Evolutionary conservation across 2,329 filamentous ascomycete species (phyloP), one percentile per base, ranked within the genome.

Genomic region (Fusarium tjaetaba): DNA sequence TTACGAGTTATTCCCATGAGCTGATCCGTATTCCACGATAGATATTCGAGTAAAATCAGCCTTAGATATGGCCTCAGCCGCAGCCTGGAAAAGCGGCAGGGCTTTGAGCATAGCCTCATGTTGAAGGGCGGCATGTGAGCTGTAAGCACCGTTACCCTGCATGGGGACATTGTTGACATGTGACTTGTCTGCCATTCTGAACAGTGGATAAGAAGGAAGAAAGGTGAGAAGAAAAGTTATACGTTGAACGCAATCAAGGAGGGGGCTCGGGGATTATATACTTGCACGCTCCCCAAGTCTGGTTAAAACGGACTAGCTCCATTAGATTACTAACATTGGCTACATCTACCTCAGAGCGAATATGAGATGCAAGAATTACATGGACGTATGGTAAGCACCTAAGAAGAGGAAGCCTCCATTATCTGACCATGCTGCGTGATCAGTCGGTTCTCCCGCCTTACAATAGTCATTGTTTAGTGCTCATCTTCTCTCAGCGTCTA

Each of bases 1-100:
- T 46, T 14, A 61, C 49, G 59, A 61, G 14, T 61, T 61, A 16
- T 61, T 61, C 4, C 59, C 59, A 6, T 61, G 59, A 7, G 49
- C 51, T 26, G 51, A 62, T 8, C 59, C 59, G 18, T 62, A 62
- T 24, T 62, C 59, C 2, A 62, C 16, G 30, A 62, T 7, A 18
- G 32, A 11, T 24, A 8, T 11, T 1, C 42, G 42, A 43, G n/a
- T 18, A 18, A 7, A 43, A 4, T 24, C 15, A 7, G 18, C 15
- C 10, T 24, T 18, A 3, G n/a, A 18, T 26, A 42, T 41, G 5
- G 41, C 32, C 24, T 46, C 15, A 43, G 42, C 42, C 18, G n/a
- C 42, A 11, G n/a, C 7, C 5, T 39, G 39, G 6, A 62, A 57
- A 5, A 62, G 49, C 0, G 59, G 39, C 4, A 62, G 39, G 6